Evolutionary conservation across 176 grass and related monocot genomes (phyloP), one percentile per base, ranked within the genome.

Genomic region (Elaeis guineensis): DNA sequence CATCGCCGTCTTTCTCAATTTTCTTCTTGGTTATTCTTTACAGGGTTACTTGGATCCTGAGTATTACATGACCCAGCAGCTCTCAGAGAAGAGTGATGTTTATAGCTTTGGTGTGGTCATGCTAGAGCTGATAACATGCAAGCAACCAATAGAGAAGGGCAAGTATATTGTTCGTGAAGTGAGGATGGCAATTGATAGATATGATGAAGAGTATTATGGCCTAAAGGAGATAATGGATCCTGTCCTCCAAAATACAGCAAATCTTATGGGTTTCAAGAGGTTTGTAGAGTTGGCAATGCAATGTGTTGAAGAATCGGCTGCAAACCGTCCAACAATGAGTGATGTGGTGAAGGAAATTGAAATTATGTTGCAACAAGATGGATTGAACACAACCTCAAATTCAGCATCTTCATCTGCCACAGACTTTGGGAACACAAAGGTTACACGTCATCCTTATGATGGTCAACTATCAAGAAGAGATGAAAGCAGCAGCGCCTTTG

Each of bases 11-110:
- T 61, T 19, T 4, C 16, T 39, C 62, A 39, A 17, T 28, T 29
- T 64, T 57, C 58, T 72, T 29, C 6, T 75, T 48, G 48, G 28
- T 39, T 65, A 25, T 77, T 44, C 21, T 19, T 25, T 25, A 22
- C 57, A 95, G 85, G 90, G 90, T 5, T 95, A 95, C 52, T 63
- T 90, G 78, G 83, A 90, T 66, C 86, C 91, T 2, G 86, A 95
- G 74, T 95, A 95, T 71, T 95, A 90, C 72, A 95, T 90, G 91
- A 95, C 80, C 4, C 83, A 95, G 20, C 83, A 87, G 52, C 71
- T 85, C 65, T 87, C 86, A 0, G 83, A 83, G 25, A 95, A 90
- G 74, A 95, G 90, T 15, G 90, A 95, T 21, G 79, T 95, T 5
- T 90, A 83, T 63, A 95, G 86, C 63, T 95, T 86, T 5, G 90